Evolutionary conservation across 2,329 filamentous ascomycete species (phyloP).

Genomic region (Fusarium brachygibbosum): DNA sequence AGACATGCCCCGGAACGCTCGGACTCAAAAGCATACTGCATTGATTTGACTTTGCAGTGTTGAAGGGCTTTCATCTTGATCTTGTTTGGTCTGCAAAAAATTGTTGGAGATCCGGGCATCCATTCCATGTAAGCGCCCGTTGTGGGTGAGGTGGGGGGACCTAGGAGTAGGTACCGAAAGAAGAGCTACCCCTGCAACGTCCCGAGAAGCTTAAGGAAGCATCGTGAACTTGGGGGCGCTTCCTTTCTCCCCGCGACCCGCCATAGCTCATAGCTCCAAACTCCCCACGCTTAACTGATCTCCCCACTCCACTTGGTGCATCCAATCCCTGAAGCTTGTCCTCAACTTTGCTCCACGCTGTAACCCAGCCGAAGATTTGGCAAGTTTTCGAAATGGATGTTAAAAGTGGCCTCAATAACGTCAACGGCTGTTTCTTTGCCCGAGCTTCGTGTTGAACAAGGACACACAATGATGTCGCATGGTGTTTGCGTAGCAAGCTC

Average conservation of each 20-base stretch:
- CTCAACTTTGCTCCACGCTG: slow-evolving; percentile 3
- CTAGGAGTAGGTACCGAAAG: slow-evolving; percentile 42
- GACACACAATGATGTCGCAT: slow-evolving; percentile 19
- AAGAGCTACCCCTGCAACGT: slow-evolving; percentile 46
- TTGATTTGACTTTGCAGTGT: not conserved
- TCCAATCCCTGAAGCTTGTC: slow-evolving; percentile 30
- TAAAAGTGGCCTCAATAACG: not conserved
- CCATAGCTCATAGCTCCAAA: slow-evolving; percentile 40
- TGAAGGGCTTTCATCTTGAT: not conserved
- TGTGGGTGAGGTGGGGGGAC: slow-evolving; percentile 28
- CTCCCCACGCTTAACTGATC: slow-evolving; percentile 45
- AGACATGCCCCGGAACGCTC: slow-evolving; percentile 38
- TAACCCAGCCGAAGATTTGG: not conserved
- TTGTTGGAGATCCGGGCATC: slow-evolving; percentile 7
- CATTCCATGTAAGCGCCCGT: slow-evolving; percentile 27
- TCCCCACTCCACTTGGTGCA: slow-evolving; percentile 32
- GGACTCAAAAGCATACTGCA: slow-evolving; percentile 3
- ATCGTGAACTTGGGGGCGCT: slow-evolving; percentile 7
- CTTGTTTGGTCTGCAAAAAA: slow-evolving; percentile 4
- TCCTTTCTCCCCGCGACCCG: slow-evolving; percentile 40
- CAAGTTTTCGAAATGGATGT: slow-evolving; percentile 9
- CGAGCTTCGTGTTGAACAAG: slow-evolving; percentile 13
- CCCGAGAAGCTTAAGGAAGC: slow-evolving; percentile 29
- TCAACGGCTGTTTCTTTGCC: slow-evolving; percentile 10
- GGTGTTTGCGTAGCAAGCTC: slow-evolving; percentile 7